Base-by-base conservation (phyloP, 805 yeast genomes). In the Schwanniomyces sp. region DNA sequence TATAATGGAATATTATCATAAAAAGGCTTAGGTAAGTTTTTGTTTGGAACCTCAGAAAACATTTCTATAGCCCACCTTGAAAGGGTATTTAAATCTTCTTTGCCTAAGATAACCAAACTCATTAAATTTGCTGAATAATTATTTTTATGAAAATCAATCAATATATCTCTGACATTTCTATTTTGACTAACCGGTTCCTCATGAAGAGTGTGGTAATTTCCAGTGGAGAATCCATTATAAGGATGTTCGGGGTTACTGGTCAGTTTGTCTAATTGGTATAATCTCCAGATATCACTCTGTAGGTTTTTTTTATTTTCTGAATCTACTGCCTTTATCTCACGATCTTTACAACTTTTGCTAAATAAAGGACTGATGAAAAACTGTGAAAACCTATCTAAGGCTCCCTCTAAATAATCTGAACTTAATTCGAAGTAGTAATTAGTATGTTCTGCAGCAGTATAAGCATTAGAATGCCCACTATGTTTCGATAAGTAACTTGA, bases 321-420 rank as follows among this genome's bases (percentile, higher is more conserved):
- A 66, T 92, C 97, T 8, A 92, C 98, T 1, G 98, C 98, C 52
- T 84, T 81, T 57, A 92, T 87, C 67, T 92, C 99, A 47, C 97
- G 78, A 61, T 91, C 96, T 61, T 90, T 88, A 61, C 97, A 85
- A 52, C 82, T 74, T 54, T 56, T 72, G 52, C 76, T 72, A 59
- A 92, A 92, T 55, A 92, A 71, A 1, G 99, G 99, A 26, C 81
- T 65, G 30, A 91, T 86, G 72, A 92, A 92, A 63, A 92, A 92
- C 64, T 92, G 98, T 4, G 96, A 80, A 66, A 92, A 92, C 57
- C 98, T 76, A 64, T 92, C 98, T 45, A 92, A 70, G 0, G 97
- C 97, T 5, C 96, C 97, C 51, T 85, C 82, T 50, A 92, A 72
- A 54, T 85, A 80, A 52, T 84, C 86, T 47, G 86, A 79, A 49